Evolutionary conservation across 2,329 filamentous ascomycete species (phyloP).

Genomic region (Alternaria brassicae): DNA sequence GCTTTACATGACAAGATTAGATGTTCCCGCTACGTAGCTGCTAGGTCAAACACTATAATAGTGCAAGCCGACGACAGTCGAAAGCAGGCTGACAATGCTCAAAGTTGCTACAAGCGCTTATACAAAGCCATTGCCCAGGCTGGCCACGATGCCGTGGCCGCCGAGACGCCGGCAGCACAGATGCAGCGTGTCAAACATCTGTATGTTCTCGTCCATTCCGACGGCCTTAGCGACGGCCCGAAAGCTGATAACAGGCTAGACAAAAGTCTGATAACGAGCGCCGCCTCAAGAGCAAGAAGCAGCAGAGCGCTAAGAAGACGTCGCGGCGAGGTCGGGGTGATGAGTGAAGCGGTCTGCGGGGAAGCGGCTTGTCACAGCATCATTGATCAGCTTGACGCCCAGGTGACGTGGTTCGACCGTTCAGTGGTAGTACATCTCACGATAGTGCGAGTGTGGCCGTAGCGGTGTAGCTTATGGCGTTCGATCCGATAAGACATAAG

Average conservation of each 20-base stretch:
- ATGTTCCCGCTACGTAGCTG: conserved; percentile 63
- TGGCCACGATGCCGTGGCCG: conserved; percentile 61
- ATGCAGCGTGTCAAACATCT: conserved; percentile 62
- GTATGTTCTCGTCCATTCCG: conserved; percentile 56
- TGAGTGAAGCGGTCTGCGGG: conserved; percentile 36
- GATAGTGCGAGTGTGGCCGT: conserved; percentile 23
- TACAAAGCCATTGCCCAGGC: conserved; percentile 61
- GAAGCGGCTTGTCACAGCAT: conserved; percentile 14
- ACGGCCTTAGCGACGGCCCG: conserved; percentile 21
- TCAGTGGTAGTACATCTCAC: conserved; percentile 19
- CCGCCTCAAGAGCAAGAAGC: conserved; percentile 65
- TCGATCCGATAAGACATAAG: conserved; percentile 23
- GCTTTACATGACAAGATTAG: conserved; percentile 61
- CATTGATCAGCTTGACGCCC: conserved; percentile 10
- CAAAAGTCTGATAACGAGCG: conserved; percentile 66
- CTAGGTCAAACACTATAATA: conserved; percentile 61
- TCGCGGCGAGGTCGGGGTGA: conserved; percentile 54
- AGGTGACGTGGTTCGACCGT: conserved; percentile 30
- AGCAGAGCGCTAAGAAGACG: conserved; percentile 68
- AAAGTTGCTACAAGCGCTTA: conserved; percentile 65
- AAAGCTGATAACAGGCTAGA: conserved; percentile 46
- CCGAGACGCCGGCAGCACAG: conserved; percentile 66
- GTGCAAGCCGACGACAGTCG: conserved; percentile 70
- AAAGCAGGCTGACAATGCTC: conserved; percentile 67
- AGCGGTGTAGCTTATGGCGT: conserved; percentile 31